Base-by-base conservation (phyloP, 2,329 filamentous ascomycete genomes). In the Xylariaceae sp. region DNA sequence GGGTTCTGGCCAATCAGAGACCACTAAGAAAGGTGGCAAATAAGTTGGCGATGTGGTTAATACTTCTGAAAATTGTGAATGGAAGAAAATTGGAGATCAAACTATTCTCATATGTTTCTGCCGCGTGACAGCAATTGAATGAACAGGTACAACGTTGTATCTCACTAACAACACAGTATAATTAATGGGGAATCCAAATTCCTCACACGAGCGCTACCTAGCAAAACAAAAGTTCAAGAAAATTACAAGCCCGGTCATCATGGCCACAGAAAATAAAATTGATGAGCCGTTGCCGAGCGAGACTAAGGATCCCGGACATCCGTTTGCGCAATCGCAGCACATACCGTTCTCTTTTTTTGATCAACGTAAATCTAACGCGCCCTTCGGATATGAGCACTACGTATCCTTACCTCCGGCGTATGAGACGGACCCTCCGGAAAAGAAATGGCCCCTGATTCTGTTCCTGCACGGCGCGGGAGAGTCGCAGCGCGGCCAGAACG, bases 331-430 rank as follows among this genome's bases (percentile, higher is more conserved):
- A n/a, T 40, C 45, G 10, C 21, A 24, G 35, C 33, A 39, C 13
- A 40, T 49, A 9, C 18, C 20, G 8, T 49, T 49, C 26, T 26
- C 37, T 11, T 49, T 49, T 21, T 49, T 49, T 16, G 35, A 49
- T 30, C 45, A 49, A 23, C 26, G 45, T 13, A 23, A 27, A 23
- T 40, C 45, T n/a, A 49, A 49, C 23, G 45, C 45, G 6, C 45
- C 45, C 15, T 40, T 49, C 15, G 35, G 45, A 3, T 41, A 49
- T 27, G 45, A 49, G 35, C 45, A 49, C 35, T 49, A 40, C 36
- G 45, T 49, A 11, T 49, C 45, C 5, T 23, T 49, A 10, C 45
- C 45, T 16, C 44, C 44, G 30, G 33, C 21, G 13, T 49, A 49
- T 35, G 45, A 40, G 8, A 9, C 15, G 7, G 32, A 48, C 16